Evolutionary conservation across 352 stramenopile genomes (phyloP).

Genomic region (Phytopythium delawarense): DNA sequence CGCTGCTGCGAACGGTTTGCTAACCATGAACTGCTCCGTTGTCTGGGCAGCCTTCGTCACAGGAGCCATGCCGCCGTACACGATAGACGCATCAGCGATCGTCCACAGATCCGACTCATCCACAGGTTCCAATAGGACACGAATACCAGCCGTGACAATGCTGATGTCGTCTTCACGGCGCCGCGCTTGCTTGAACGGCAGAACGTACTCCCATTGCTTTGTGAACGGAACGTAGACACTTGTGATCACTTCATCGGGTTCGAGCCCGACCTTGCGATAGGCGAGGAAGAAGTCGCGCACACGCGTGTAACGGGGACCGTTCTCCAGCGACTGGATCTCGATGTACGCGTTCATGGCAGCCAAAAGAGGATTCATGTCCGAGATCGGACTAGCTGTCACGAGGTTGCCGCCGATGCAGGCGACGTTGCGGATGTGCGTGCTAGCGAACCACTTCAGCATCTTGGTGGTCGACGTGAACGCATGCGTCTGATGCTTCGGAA

Average conservation of each 20-base stretch:
- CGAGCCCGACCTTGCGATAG: conserved; percentile 92
- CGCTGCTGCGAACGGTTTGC: conserved; percentile 69
- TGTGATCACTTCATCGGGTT: conserved; percentile 89
- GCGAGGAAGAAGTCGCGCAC: conserved; percentile 94
- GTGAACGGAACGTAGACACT: conserved; percentile 88
- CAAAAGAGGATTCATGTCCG: conserved; percentile 97
- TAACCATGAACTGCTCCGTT: conserved; percentile 71
- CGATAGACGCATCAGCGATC: conserved; percentile 48
- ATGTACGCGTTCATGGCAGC: conserved; percentile 79
- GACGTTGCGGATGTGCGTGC: conserved; percentile 96
- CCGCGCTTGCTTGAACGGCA: conserved; percentile 95
- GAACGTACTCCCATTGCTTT: conserved; percentile 89
- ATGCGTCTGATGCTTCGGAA: conserved; percentile 42
- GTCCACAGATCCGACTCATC: conserved; percentile 71
- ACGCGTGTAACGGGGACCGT: conserved; percentile 32
- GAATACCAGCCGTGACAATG: conserved; percentile 95
- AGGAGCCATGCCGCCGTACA: conserved; percentile 71
- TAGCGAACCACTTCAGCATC: conserved; percentile 97
- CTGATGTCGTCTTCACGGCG: conserved; percentile 96
- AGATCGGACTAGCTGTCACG: conserved; percentile 96
- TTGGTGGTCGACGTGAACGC: conserved; percentile 56
- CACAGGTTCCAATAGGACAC: conserved; percentile 68
- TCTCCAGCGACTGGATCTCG: conserved; percentile 38
- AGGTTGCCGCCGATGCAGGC: conserved; percentile 95
- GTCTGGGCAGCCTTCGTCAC: conserved; percentile 50